Evolutionary conservation across 768 basidiomycete genomes (phyloP), one percentile per base, ranked within the genome.

Genomic region (Boletus pseudo-olivaceus): DNA sequence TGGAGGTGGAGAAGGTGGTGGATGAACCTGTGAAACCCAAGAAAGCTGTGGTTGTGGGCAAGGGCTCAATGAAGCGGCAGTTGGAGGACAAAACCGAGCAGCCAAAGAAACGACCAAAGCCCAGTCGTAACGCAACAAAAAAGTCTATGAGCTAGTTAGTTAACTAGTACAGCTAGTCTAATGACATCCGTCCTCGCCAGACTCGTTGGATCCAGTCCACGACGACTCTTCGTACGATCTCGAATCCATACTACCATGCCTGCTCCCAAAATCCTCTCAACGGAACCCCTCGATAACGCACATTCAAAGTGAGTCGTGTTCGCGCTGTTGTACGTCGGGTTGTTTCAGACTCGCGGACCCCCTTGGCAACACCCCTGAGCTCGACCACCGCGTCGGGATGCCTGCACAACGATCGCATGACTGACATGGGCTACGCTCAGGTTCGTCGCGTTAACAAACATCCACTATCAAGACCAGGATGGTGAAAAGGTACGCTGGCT

Each of bases 381-480:
- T 23, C 32, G 3, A 32, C 11, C 10, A 41, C 33, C 20, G 45
- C 19, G 46, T 47, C 20, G 27, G n/a, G 43, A 42, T 42, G 7
- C 6, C 17, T 3, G 12, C 30, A 47, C 23, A 23, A 15, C 9
- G 23, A 4, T 17, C 20, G 33, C 33, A 47, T 20, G 29, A 49
- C 57, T 46, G 33, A 38, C 51, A 17, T 30, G 26, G 5, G 38
- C 29, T 15, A 10, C 49, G 26, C 14, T 7, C 40, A 95, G 92
- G 74, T 97, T 93, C 88, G 77, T 97, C 49, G 83, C 84, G 9
- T 73, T 97, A 62, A 88, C 89, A 70, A 88, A 85, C 71, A 83
- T 96, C 60, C 79, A 79, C 43, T 98, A 88, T 73, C 69, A 78
- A 51, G 95, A 97, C 74, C 78, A 84, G 58, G 82, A 84, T 12